Conservation (phyloP, 1,139 yeast species). For the Geotrichum restrictum region DNA sequence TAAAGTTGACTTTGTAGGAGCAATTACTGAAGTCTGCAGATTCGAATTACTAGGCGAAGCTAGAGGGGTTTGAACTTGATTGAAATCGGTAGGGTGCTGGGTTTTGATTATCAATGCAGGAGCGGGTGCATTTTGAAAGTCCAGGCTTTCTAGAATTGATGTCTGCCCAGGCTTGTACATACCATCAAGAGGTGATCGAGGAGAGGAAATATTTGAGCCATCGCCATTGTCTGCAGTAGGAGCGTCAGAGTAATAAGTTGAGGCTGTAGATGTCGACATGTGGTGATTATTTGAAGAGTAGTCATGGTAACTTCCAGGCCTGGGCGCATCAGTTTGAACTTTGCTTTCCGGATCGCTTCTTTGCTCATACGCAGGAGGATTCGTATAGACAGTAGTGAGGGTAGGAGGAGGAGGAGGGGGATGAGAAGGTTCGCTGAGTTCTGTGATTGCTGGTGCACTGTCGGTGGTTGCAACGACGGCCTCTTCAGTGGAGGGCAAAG, state of each 20-base stretch:
- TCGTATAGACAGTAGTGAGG: neutral
- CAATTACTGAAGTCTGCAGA: constrained; percentile 10
- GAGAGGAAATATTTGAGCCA: constrained; percentile 1
- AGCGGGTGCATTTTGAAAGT: neutral
- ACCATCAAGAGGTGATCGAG: neutral
- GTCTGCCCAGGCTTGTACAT: neutral
- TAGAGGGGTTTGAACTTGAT: neutral
- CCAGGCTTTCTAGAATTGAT: neutral
- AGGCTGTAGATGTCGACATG: constrained; percentile 7
- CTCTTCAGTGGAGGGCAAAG: neutral
- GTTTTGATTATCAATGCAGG: neutral
- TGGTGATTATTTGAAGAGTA: neutral
- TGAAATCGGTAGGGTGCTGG: neutral
- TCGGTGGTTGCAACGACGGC: neutral
- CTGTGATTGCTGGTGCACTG: neutral
- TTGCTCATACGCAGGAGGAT: too few relatives aligned
- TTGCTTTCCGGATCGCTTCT: neutral
- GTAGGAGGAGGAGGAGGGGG: neutral
- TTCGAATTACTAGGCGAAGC: constrained; percentile 5
- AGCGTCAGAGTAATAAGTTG: constrained; percentile 10
- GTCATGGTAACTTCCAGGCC: neutral
- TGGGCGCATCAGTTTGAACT: neutral
- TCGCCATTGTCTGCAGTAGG: neutral
- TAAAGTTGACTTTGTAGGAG: constrained; percentile 18
- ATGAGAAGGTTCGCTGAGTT: neutral